Conservation (phyloP, 2,329 filamentous ascomycete species). For the Chaetomiaceae sp. region DNA sequence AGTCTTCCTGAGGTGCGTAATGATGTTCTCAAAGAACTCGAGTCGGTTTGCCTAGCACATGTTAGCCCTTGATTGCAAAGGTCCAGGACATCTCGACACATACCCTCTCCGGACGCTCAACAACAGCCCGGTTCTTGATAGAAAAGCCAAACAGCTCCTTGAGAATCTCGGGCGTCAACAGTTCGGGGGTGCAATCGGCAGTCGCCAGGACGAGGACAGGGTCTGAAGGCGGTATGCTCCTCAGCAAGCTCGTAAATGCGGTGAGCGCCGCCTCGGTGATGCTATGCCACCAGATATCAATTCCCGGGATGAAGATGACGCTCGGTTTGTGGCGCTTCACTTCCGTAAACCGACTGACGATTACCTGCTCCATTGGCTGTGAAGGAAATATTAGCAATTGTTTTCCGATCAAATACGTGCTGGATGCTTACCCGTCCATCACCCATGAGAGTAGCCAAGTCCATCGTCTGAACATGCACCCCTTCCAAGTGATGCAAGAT, state of each 20-base stretch:
- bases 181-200: constrained; percentile 55
- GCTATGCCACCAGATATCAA: constrained; percentile 78
- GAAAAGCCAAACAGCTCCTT: constrained; percentile 83
- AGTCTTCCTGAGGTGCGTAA: constrained; percentile 70
- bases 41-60: constrained; percentile 51
- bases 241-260: constrained; percentile 78
- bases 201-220: constrained; percentile 85
- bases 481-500: constrained; percentile 88
- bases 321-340: constrained; percentile 92
- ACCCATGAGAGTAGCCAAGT: constrained; percentile 78
- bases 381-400: constrained; percentile 25
- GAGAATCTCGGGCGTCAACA: constrained; percentile 58
- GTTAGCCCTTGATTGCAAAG: constrained; percentile 26
- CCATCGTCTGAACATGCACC: constrained; percentile 90
- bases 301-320: constrained; percentile 88
- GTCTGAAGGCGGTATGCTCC: constrained; percentile 81
- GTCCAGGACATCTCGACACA: constrained; percentile 23
- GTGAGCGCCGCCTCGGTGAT: constrained; percentile 62
- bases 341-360: constrained; percentile 87
- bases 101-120: constrained; percentile 62
- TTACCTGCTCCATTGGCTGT: constrained; percentile 73
- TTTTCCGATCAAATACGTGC: constrained; percentile 9
- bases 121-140: constrained; percentile 66
- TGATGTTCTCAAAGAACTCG: constrained; percentile 73
- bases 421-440: constrained; percentile 64